phyloP scores from a whole-genome alignment of 805 yeast genomes.

The Naumovozyma baii region DNA sequence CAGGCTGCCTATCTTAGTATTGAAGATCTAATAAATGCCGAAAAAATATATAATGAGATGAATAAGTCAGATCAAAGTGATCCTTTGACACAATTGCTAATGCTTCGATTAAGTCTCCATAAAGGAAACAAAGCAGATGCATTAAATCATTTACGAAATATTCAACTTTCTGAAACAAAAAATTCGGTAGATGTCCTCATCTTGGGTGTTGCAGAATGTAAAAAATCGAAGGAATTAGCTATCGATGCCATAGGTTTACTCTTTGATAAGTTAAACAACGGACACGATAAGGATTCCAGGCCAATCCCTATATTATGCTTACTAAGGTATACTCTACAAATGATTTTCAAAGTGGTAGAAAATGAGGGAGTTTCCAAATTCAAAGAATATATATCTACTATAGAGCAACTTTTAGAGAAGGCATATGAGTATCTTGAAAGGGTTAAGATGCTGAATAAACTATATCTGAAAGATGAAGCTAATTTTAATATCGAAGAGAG shows the following conservation, averaged over 20 bases:
- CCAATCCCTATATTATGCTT: slow-evolving; percentile 20
- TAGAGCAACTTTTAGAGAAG: slow-evolving; percentile 4
- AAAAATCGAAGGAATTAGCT: slow-evolving; percentile 18
- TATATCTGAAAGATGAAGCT: neutral
- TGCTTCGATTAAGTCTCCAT: slow-evolving; percentile 19
- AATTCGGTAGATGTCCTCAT: slow-evolving; percentile 26
- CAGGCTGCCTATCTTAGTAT: slow-evolving; percentile 23
- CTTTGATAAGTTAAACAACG: slow-evolving; percentile 18
- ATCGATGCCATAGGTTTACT: slow-evolving; percentile 20
- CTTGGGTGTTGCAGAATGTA: slow-evolving; percentile 29
- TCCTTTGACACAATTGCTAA: slow-evolving; percentile 29
- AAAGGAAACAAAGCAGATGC: slow-evolving; percentile 10
- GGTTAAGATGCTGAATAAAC: slow-evolving; percentile 2
- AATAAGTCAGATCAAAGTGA: slow-evolving; percentile 11
- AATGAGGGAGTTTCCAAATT: slow-evolving; percentile 3
- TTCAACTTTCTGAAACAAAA: slow-evolving; percentile 30
- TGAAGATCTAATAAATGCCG: slow-evolving; percentile 15
- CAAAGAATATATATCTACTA: slow-evolving; percentile 2
- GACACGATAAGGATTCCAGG: slow-evolving; percentile 4
- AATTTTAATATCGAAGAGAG: neutral
- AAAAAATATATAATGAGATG: slow-evolving; percentile 20
- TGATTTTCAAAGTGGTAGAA: slow-evolving; percentile 23
- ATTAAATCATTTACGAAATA: slow-evolving; percentile 25
- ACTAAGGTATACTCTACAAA: slow-evolving; percentile 26
- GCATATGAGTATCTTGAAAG: slow-evolving; percentile 7